These are phyloP conservation scores for Leccinum incarnatum DNA, from an alignment of 768 basidiomycete genomes.

Conservation along the genomic window DNA sequence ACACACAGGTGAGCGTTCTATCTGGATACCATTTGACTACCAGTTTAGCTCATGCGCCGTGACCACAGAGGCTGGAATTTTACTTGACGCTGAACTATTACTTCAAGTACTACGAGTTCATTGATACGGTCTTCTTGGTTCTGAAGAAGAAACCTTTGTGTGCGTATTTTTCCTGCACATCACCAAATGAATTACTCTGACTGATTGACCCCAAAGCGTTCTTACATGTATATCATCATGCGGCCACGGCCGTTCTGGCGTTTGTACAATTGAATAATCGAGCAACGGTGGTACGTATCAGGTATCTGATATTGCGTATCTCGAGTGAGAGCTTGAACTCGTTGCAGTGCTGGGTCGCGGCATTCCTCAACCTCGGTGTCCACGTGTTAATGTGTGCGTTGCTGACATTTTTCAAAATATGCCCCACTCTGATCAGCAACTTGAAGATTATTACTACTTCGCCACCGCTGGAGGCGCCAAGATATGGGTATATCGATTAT, in stretches of 20 bases:
- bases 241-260: slow-evolving; percentile 90
- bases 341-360: slow-evolving; percentile 85
- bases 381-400: slow-evolving; percentile 94
- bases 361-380: slow-evolving; percentile 81
- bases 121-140: slow-evolving; percentile 93
- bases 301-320: background rate
- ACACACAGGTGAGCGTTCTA: slow-evolving; percentile 69
- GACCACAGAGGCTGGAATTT: slow-evolving; percentile 72
- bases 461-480: slow-evolving; percentile 70
- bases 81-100: slow-evolving; percentile 98
- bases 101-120: slow-evolving; percentile 92
- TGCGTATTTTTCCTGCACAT: slow-evolving; percentile 37
- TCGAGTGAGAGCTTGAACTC: background rate
- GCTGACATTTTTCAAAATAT: background rate
- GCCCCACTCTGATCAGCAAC: slow-evolving; percentile 1
- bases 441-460: slow-evolving; percentile 93
- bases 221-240: slow-evolving; percentile 97
- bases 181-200: slow-evolving; percentile 2
- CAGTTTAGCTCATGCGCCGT: background rate
- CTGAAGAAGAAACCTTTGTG: slow-evolving; percentile 96
- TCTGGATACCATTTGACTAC: background rate
- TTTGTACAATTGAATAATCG: slow-evolving; percentile 89
- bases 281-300: slow-evolving; percentile 76
- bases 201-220: slow-evolving; percentile 54
- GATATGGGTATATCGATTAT: slow-evolving; percentile 13